Base-by-base conservation (phyloP, 495 filamentous ascomycete genomes). In the Cudoniella acicularis region DNA sequence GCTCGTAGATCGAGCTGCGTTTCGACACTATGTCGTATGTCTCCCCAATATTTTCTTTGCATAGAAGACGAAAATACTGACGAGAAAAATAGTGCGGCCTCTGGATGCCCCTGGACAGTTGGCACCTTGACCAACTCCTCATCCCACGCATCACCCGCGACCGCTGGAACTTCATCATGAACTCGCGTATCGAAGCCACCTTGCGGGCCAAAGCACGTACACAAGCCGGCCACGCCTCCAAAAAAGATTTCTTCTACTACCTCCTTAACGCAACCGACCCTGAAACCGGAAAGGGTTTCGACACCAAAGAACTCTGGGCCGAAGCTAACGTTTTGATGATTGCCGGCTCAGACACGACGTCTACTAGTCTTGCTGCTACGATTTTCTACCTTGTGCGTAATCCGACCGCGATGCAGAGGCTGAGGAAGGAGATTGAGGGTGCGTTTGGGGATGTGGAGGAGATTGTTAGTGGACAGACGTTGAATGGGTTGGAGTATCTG, bases 311-410 rank as follows among this genome's bases (percentile, higher is more conserved):
- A 61, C 76, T 90, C 2, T 88, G 84, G 84, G 83, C 80, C 27
- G 87, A 90, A 68, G 82, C 83, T 3, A 87, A 88, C 66, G 72
- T 91, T 0, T 76, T 90, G 1, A 83, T 83, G 60, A 81, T 80
- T 40, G 77, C 78, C 54, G 83, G 83, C 24, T 79, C 79, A 10
- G 86, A 89, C 65, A 88, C 86, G 0, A 86, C 82, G 1, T 80
- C 82, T 11, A 84, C 79, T 2, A 79, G 83, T n/a, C 79, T 91
- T 69, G 76, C 82, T 22, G 79, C 78, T 0, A 78, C 81, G 1
- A 69, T 91, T 48, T 90, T 87, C 77, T 87, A 89, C 71, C 78
- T 92, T 13, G 72, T 78, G 10, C 82, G 82, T 52, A 81, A 86
- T 67, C 76, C 76, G 0, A 27, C 57, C 0, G 72, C 76, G n/a